Conservation (phyloP, 208 protist species). For the Acanthamoeba sp. region DNA sequence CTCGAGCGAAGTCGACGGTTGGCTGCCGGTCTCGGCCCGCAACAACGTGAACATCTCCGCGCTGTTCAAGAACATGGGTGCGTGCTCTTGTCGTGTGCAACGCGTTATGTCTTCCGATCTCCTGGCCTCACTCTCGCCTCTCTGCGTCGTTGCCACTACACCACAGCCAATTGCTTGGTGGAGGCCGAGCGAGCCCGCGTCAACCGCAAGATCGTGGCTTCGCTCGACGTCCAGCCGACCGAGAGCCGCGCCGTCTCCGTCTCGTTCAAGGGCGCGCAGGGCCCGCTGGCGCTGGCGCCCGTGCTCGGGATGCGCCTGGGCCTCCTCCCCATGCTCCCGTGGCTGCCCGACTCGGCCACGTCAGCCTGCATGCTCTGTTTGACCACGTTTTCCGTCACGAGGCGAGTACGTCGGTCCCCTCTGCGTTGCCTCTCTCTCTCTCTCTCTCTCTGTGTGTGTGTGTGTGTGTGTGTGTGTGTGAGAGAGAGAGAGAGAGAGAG, state of each 20-base stretch:
- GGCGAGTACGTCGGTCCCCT: not conserved
- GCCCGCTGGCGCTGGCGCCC: not conserved
- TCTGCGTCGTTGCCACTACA: not conserved
- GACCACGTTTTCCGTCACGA: not conserved
- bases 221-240: not conserved
- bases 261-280: not conserved
- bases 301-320: not conserved
- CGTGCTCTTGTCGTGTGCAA: too few relatives aligned
- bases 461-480: not conserved
- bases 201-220: not conserved
- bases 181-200: not conserved
- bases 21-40: not conserved
- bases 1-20: constrained; percentile 13
- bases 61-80: constrained; percentile 13
- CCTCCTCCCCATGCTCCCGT: constrained; percentile 5
- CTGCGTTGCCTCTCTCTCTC: too few relatives aligned
- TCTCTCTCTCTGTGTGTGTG: too few relatives aligned
- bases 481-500: too few relatives aligned
- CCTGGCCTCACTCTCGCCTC: not conserved
- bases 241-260: not conserved
- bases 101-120: too few relatives aligned
- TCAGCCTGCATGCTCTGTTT: constrained; percentile 9
- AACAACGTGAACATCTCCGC: not conserved
- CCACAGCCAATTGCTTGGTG: constrained; percentile 5
- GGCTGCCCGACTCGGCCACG: not conserved